Evolutionary conservation across 345 rosid species (phyloP).

Genomic region (Bruguiera parviflora): DNA sequence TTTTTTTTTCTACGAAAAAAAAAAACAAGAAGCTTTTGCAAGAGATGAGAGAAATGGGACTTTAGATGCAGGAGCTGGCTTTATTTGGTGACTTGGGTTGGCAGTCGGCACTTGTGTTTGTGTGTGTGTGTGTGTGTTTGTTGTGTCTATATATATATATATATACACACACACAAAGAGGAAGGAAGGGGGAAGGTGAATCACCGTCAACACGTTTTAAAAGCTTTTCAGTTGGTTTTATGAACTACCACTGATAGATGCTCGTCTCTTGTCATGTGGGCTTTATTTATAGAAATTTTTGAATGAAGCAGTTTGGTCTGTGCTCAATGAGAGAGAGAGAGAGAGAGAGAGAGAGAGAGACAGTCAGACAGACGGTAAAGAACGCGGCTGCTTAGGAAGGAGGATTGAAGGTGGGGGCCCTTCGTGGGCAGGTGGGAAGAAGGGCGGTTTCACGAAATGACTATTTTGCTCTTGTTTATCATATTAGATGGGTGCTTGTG

Average conservation of each 20-base stretch:
- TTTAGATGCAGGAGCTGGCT: not conserved
- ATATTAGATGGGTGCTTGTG: no score
- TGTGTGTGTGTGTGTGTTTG: not conserved
- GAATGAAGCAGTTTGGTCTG: no score
- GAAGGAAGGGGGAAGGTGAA: not conserved
- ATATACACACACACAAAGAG: not conserved
- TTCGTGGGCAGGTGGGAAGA: no score
- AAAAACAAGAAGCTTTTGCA: not conserved
- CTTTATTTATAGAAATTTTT: not conserved
- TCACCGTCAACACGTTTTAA: conserved; percentile 84
- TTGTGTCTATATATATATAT: no score
- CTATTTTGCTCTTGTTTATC: no score
- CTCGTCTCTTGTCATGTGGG: not conserved
- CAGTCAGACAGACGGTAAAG: no score
- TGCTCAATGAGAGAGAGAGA: no score
- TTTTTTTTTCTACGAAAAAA: no score
- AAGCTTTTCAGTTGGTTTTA: conserved; percentile 4
- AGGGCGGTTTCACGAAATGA: no score
- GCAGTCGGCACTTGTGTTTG: not conserved
- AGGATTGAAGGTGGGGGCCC: no score
- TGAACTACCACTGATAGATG: not conserved
- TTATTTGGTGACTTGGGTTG: conserved; percentile 9
- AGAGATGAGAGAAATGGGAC: conserved; percentile 6
- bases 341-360: no score
- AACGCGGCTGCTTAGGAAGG: no score